These are phyloP conservation scores for Lunasporangiospora selenospora DNA, from an alignment of 192 early-diverging fungal species.

Conservation along the genomic window DNA sequence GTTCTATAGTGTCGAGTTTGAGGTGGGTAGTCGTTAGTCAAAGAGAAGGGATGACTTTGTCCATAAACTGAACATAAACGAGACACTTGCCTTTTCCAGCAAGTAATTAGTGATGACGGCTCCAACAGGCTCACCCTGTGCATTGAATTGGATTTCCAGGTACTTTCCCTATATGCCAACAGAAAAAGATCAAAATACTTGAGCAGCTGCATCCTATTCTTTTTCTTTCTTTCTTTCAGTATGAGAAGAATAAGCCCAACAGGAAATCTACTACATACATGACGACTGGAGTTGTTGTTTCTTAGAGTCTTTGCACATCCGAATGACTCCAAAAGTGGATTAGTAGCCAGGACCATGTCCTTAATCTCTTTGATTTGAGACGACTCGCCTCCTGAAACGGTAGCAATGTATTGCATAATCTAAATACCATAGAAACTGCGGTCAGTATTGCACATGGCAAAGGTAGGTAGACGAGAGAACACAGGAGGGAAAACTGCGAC, in stretches of 20 bases:
- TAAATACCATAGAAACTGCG: conserved; percentile 14
- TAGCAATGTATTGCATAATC: conserved; percentile 99
- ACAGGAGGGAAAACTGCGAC: background rate
- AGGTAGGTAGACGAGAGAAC: background rate
- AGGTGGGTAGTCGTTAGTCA: background rate
- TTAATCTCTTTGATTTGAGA: conserved; percentile 94
- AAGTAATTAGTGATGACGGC: conserved; percentile 98
- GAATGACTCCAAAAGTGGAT: conserved; percentile 97
- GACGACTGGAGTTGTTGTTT: conserved; percentile 99
- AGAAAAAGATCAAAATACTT: background rate
- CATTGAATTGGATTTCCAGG: conserved; percentile 97
- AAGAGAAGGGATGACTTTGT: background rate
- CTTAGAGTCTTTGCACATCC: conserved; percentile 98
- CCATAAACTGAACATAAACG: background rate
- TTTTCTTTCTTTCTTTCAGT: background rate
- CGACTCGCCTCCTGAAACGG: conserved; percentile 84
- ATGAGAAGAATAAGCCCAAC: background rate
- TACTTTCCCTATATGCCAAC: conserved; percentile 84
- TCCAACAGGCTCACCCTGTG: conserved; percentile 91
- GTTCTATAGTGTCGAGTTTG: conserved; percentile 53
- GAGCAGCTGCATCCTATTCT: background rate
- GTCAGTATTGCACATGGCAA: background rate
- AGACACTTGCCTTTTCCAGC: conserved; percentile 81
- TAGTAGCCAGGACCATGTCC: conserved; percentile 98
- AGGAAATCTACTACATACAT: conserved; percentile 60